phyloP scores from a whole-genome alignment of 2,329 filamentous ascomycete genomes.

The Exophiala xenobiotica region DNA sequence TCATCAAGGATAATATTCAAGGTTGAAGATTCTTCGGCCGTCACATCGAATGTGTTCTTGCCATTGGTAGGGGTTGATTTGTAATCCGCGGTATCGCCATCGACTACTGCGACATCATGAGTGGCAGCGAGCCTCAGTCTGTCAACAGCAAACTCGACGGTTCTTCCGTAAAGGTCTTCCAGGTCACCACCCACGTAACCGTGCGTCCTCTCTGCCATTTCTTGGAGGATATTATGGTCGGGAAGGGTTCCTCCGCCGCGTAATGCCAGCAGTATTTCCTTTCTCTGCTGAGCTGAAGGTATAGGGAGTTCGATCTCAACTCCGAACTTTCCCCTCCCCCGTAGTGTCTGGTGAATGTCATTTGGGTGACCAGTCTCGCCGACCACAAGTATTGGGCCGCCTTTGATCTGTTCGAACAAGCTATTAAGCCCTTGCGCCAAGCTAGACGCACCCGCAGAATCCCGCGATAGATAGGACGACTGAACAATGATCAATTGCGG shows the following conservation, averaged over 20 bases:
- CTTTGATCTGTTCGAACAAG: constrained; percentile 38
- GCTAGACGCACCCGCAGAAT: constrained; percentile 35
- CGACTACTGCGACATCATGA: neutral
- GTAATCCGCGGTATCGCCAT: neutral
- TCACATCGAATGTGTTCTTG: no score
- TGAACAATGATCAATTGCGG: constrained; percentile 23
- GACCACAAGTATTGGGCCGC: constrained; percentile 67
- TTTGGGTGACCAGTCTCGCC: constrained; percentile 71
- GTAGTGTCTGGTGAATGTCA: constrained; percentile 69
- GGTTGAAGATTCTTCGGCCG: no score
- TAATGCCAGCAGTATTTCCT: constrained; percentile 70
- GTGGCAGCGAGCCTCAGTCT: neutral
- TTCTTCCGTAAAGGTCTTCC: constrained; percentile 59
- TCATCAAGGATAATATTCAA: no score
- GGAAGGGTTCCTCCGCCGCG: constrained; percentile 49
- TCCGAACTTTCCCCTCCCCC: constrained; percentile 63
- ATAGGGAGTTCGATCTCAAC: constrained; percentile 72
- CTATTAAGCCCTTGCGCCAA: constrained; percentile 42
- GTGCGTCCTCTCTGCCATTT: constrained; percentile 73
- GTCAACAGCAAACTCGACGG: constrained; percentile 34
- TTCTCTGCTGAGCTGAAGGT: constrained; percentile 68
- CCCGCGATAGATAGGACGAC: constrained; percentile 10
- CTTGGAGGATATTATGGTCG: constrained; percentile 54
- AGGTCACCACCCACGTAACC: constrained; percentile 83
- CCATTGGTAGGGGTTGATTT: no score